Percentiles rank a stretch among this genome's conserved stretches.
Conservation (phyloP, 495 filamentous ascomycete species). For the Daldinia bambusicola region DNA sequence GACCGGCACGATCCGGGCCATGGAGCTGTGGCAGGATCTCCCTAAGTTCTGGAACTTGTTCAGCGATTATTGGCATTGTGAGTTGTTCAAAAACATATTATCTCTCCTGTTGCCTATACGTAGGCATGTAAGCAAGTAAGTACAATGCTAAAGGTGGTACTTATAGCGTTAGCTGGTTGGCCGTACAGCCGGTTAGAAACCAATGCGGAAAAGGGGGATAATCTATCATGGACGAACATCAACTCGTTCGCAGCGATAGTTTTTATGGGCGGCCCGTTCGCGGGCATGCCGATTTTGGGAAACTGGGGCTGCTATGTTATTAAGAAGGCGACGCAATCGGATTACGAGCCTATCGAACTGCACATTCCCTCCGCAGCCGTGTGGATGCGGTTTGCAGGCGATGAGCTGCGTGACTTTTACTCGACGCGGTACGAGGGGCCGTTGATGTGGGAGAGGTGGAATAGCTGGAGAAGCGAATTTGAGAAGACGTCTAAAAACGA, state of each 20-base stretch:
- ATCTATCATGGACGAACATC: background rate
- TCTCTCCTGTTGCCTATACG: background rate
- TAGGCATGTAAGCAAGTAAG: background rate
- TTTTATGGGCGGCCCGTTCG: background rate
- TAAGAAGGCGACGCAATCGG: background rate
- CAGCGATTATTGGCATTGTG: slow-evolving; percentile 12
- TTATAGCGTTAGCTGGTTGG: background rate
- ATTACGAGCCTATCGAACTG: background rate
- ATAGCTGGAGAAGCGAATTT: background rate
- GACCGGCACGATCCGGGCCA: background rate
- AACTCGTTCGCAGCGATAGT: background rate
- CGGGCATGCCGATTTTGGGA: background rate
- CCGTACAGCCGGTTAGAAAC: background rate
- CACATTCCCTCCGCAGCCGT: background rate
- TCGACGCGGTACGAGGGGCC: background rate
- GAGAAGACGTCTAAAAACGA: background rate
- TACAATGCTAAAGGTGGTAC: background rate
- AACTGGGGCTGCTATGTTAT: slow-evolving; percentile 1
- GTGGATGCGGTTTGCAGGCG: slow-evolving; percentile 1
- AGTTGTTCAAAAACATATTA: background rate
- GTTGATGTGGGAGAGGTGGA: background rate
- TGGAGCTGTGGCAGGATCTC: slow-evolving; percentile 1
- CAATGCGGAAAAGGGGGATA: background rate
- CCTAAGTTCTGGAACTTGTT: slow-evolving; percentile 5
- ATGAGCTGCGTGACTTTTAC: background rate